Base-by-base conservation (phyloP, 345 rosid genomes). In the Pseudoturritis turrita region DNA sequence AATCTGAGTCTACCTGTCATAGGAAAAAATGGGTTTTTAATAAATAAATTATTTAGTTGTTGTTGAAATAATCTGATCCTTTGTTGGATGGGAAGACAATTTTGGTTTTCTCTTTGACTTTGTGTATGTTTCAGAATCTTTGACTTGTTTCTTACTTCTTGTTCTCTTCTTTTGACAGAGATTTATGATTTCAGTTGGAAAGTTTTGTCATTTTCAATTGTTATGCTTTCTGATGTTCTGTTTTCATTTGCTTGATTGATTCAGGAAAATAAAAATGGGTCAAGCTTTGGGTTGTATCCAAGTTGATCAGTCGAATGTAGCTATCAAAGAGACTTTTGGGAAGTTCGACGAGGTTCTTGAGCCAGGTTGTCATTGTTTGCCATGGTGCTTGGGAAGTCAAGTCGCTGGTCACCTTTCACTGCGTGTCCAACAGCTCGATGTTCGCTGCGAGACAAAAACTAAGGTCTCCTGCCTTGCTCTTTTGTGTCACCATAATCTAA, bases 391-490 rank as follows among this genome's bases (percentile, higher is more conserved):
- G 2, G 96, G 96, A 13, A 81, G 84, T 40, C 91, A 86, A 74
- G 17, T 84, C n/a, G 91, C 91, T 62, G 93, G 96, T 59, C 81
- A 72, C 18, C 88, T 89, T 52, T 73, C 96, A 0, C 68, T 89
- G 43, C 92, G 96, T 61, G 83, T 89, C 65, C 93, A 89, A 65
- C 93, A 87, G 82, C 77, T 89, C 52, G 96, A 92, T 79, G 96
- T 89, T 46, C 85, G 85, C 39, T 89, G 96, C 33, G 98, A 92
- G 84, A 92, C 98, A 33, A 89, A 92, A 81, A 88, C 98, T 31
- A 89, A 86, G 92, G 98, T 92, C 37, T 71, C 39, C 59, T 39
- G 35, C 75, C 26, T 60, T 8, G 22, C 22, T 39, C 15, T 50
- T 66, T 15, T 40, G 23, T 40, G 28, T 45, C 5, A 7, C 5